Evolutionary conservation across 2,329 filamentous ascomycete genomes (phyloP), one percentile per base, ranked within the genome.

Genomic region (Botrytis byssoidea): DNA sequence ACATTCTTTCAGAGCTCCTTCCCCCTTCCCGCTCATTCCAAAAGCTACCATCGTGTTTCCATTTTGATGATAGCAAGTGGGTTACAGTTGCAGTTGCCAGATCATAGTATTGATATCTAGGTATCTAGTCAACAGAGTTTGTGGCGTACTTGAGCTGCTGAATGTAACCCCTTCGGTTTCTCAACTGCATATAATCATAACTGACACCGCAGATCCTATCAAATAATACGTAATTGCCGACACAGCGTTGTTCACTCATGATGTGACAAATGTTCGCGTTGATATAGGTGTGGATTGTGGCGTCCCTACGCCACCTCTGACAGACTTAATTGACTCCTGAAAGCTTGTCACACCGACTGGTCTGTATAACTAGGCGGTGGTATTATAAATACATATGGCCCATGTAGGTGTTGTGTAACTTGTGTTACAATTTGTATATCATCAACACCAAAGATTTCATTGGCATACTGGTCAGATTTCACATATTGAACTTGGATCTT

Each of bases 101-200:
- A 71, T 81, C 18, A 73, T 77, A 14, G 78, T 79, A 73, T 61
- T 80, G 9, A 75, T 73, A 44, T 20, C 16, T 44, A 18, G 16
- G 42, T 16, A 40, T 2, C 1, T 40, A 46, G 74, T 81, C 25
- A 55, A 79, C 6, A 79, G 77, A 48, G 75, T 78, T 79, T 80
- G 80, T 25, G 78, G 74, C 40, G 77, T 74, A 16, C 79, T 77
- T 40, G 76, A 81, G 42, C 76, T 79, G 14, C 71, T 82, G 20
- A 79, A 82, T 61, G 66, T 73, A 14, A 32, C n/a, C 3, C 35
- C 67, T 7, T 73, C 74, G 42, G 37, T 37, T 16, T 25, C 55
- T 12, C 69, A 65, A 25, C 40, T 74, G 9, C 46, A 72, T 32
- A 67, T 10, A 8, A 74, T 77, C 3, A 22, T 76, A 42, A 37